Evolutionary conservation across 2,329 filamentous ascomycete genomes (phyloP).

Genomic region (Orbilia ellipsospora): DNA sequence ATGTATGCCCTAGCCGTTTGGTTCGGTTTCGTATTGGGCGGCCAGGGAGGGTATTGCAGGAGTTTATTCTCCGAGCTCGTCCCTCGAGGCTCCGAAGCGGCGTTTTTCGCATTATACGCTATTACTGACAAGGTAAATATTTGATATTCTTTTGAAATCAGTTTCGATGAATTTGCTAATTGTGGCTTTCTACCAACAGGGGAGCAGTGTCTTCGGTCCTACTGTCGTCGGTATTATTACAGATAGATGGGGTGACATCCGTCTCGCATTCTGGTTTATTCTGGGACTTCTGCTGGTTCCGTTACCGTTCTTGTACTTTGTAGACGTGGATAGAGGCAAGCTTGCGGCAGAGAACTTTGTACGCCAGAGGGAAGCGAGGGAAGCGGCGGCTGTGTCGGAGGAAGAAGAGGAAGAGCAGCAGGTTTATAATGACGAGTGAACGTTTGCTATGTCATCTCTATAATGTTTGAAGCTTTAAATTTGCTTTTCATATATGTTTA

Average conservation of each 20-base stretch:
- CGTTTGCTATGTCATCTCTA: not conserved
- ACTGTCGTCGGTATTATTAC: conserved; percentile 94
- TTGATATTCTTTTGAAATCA: not conserved
- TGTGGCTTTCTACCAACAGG: conserved; percentile 18
- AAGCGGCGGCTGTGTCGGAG: not conserved
- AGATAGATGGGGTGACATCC: conserved; percentile 81
- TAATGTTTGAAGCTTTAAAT: conserved; percentile 9
- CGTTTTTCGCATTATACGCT: conserved; percentile 95
- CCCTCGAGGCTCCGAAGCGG: conserved; percentile 90
- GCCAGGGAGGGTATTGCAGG: conserved; percentile 88
- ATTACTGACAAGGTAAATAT: conserved; percentile 82
- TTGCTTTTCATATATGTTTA: not conserved
- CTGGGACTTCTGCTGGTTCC: conserved; percentile 85
- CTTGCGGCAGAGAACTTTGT: conserved; percentile 47
- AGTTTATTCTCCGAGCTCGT: conserved; percentile 93
- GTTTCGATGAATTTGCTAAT: not conserved
- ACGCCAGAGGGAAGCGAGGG: conserved; percentile 20
- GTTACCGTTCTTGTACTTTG: conserved; percentile 82
- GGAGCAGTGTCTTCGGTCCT: conserved; percentile 83
- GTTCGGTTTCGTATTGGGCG: conserved; percentile 94
- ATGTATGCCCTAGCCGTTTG: conserved; percentile 93
- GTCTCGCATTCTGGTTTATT: conserved; percentile 91
- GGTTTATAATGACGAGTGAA: conserved; percentile 12
- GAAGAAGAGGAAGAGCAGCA: conserved; percentile 7
- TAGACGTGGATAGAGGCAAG: conserved; percentile 84